Conservation (phyloP, 2,329 filamentous ascomycete genomes). For the Didymella arachidicola region DNA sequence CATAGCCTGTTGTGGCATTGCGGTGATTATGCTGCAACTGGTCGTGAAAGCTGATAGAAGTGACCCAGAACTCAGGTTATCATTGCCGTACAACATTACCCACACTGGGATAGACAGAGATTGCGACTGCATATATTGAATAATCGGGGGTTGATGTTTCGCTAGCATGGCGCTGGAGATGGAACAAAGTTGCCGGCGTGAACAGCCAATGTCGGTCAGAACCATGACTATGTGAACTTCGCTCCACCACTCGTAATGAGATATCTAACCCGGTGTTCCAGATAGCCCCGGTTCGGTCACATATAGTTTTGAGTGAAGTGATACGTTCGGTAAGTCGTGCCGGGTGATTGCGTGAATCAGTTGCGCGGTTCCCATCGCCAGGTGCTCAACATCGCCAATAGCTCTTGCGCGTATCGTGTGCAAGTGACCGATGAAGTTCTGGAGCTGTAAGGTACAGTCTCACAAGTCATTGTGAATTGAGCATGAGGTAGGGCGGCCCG, state of each 20-base stretch:
- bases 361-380: background rate
- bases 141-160: background rate
- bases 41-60: background rate
- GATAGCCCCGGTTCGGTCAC: background rate
- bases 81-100: background rate
- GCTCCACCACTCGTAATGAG: background rate
- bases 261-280: background rate
- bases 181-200: background rate
- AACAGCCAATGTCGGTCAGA: background rate
- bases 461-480: background rate
- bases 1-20: background rate
- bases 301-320: background rate
- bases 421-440: background rate
- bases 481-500: background rate
- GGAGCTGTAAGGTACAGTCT: background rate
- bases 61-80: background rate
- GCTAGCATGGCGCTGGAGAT: background rate
- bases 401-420: background rate
- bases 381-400: background rate
- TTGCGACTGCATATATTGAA: background rate
- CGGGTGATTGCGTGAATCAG: background rate
- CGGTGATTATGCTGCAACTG: background rate
- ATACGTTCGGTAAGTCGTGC: background rate
- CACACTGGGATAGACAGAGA: background rate
- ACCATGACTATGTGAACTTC: background rate